Conservation (phyloP, 345 rosid species). For the Laguncularia racemosa region DNA sequence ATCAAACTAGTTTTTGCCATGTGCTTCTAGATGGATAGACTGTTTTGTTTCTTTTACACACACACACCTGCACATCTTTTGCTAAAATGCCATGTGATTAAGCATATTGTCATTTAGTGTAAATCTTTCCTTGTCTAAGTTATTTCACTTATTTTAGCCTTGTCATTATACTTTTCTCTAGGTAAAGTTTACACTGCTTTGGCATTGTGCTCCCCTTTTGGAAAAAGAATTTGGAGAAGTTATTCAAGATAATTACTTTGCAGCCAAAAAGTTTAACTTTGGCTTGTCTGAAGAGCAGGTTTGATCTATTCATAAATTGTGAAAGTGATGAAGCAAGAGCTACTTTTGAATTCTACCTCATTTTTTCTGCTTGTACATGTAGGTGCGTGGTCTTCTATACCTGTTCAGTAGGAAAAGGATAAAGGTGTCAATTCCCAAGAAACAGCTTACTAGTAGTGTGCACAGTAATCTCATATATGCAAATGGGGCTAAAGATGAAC, state of each 20-base stretch:
- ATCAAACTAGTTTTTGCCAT: too few relatives aligned
- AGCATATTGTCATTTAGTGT: neutral
- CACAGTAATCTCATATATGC: neutral
- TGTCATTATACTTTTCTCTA: conserved; percentile 3
- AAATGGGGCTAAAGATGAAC: neutral
- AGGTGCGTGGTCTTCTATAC: conserved; percentile 37
- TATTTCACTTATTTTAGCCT: neutral
- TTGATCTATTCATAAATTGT: neutral
- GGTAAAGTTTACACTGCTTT: conserved; percentile 39
- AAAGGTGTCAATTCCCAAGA: conserved; percentile 8
- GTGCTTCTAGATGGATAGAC: too few relatives aligned
- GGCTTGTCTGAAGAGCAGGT: conserved; percentile 64
- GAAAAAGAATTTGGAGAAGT: conserved; percentile 45
- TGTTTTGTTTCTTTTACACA: too few relatives aligned
- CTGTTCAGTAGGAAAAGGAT: conserved; percentile 36
- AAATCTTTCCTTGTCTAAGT: conserved; percentile 1
- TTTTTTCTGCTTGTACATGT: conserved; percentile 4
- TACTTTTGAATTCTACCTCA: neutral
- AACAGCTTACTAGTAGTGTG: conserved; percentile 7
- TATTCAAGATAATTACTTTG: conserved; percentile 48
- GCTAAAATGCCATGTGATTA: too few relatives aligned
- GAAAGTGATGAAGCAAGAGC: conserved; percentile 1
- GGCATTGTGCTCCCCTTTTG: conserved; percentile 47
- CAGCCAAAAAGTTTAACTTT: conserved; percentile 44
- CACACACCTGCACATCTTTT: too few relatives aligned